Percentiles rank a stretch among this genome's conserved stretches.
phyloP scores from a whole-genome alignment of 163 green algal species.

The Scenedesmus sp. region DNA sequence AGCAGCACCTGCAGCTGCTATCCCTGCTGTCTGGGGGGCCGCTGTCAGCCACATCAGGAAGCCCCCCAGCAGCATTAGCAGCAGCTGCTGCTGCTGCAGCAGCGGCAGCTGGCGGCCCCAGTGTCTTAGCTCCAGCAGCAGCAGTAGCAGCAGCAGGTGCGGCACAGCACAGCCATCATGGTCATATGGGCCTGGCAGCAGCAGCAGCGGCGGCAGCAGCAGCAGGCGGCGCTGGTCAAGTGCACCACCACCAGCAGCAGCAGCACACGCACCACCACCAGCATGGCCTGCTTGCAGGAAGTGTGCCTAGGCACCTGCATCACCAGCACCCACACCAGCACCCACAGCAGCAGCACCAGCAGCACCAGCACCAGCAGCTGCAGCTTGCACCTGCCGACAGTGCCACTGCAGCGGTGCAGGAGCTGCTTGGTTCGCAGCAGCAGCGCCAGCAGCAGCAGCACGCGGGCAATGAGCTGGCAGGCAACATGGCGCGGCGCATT shows the following conservation, averaged over 20 bases:
- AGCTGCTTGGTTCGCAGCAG: background rate
- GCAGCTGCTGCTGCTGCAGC: slow-evolving; percentile 17
- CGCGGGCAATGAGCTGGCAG: slow-evolving; percentile 46
- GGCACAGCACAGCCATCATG: background rate
- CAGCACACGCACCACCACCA: background rate
- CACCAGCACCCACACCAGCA: slow-evolving; percentile 10
- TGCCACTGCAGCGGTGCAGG: slow-evolving; percentile 9
- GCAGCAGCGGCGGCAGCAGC: background rate
- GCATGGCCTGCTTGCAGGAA: background rate
- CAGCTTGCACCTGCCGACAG: background rate
- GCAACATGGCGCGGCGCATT: slow-evolving; percentile 63
- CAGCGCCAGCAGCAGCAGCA: background rate
- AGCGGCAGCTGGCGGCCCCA: background rate
- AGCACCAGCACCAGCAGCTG: background rate
- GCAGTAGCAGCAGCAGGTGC: background rate
- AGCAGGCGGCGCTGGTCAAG: background rate
- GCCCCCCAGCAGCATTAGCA: slow-evolving; percentile 6
- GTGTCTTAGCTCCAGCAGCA: background rate
- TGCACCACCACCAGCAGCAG: background rate
- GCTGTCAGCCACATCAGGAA: background rate
- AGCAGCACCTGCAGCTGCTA: slow-evolving; percentile 18
- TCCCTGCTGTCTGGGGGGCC: background rate
- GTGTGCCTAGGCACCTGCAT: background rate
- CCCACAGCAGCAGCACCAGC: slow-evolving; percentile 5
- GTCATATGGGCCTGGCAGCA: background rate